Evolutionary conservation across 768 basidiomycete species (phyloP).

Genomic region (Auricularia heimuer): DNA sequence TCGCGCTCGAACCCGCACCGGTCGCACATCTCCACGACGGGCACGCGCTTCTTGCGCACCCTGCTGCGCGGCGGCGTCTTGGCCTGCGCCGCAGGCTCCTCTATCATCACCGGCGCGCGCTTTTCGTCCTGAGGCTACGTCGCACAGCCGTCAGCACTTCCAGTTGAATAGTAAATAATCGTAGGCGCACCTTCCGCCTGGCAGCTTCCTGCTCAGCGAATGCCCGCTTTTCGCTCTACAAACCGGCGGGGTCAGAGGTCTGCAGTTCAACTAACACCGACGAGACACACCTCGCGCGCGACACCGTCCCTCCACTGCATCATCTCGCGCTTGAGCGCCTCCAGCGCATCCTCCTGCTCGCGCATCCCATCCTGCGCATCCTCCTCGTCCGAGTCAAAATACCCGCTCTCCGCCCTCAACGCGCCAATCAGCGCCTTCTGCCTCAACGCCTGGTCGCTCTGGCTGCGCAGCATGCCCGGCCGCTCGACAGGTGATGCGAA

Average conservation of each 20-base stretch:
- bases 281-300: not conserved
- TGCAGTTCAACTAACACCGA: no score
- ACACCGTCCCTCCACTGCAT: not conserved
- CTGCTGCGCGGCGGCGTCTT: not conserved
- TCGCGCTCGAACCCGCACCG: not conserved
- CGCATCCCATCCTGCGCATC: not conserved
- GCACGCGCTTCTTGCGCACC: not conserved
- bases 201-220: not conserved
- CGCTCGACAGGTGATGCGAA: not conserved
- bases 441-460: not conserved
- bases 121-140: not conserved
- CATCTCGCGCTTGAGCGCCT: not conserved
- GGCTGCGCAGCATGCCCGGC: not conserved
- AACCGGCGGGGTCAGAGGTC: not conserved
- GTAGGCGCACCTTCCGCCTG: not conserved
- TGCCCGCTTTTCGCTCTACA: not conserved
- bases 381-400: not conserved
- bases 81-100: not conserved
- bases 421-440: not conserved
- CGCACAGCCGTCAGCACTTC: not conserved
- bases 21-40: not conserved
- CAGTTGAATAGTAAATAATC: not conserved
- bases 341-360: constrained; percentile 1
- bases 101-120: not conserved
- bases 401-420: not conserved